A percentile compares a stretch with the other conserved stretches of the same genome.
These are phyloP conservation scores for Yamadazyma akitaensis DNA, from an alignment of 805 yeast species.

Conservation along the genomic window DNA sequence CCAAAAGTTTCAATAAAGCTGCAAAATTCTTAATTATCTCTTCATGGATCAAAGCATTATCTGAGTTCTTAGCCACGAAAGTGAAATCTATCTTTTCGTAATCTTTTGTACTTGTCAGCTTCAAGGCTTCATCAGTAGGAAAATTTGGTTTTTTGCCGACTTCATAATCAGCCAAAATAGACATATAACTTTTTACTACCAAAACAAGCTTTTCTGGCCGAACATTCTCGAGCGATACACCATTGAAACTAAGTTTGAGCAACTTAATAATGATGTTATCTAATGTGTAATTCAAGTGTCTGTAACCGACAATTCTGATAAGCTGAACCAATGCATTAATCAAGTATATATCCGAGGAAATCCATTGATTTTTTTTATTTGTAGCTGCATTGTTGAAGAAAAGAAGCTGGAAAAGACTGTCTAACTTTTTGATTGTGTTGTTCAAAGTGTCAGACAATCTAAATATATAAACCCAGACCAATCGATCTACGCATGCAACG, in stretches of 20 bases:
- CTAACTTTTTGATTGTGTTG: constrained; percentile 78
- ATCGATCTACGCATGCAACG: constrained; percentile 63
- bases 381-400: constrained; percentile 41
- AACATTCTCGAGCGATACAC: constrained; percentile 54
- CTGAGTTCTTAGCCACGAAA: constrained; percentile 42
- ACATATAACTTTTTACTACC: constrained; percentile 66
- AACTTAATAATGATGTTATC: constrained; percentile 76
- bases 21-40: constrained; percentile 63
- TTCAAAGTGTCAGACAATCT: constrained; percentile 87
- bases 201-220: constrained; percentile 70
- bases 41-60: constrained; percentile 58
- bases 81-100: constrained; percentile 24
- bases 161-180: constrained; percentile 63
- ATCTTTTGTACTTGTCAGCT: constrained; percentile 11
- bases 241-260: constrained; percentile 58
- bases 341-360: constrained; percentile 57
- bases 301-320: constrained; percentile 73
- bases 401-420: constrained; percentile 53
- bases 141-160: constrained; percentile 61
- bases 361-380: constrained; percentile 71
- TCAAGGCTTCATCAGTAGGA: constrained; percentile 53
- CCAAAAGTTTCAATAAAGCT: constrained; percentile 55
- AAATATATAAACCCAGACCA: constrained; percentile 87
- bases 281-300: constrained; percentile 72
- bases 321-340: constrained; percentile 68